Base-by-base conservation (phyloP, 2,329 filamentous ascomycete genomes). In the Scopulariopsis brevicaulis region DNA sequence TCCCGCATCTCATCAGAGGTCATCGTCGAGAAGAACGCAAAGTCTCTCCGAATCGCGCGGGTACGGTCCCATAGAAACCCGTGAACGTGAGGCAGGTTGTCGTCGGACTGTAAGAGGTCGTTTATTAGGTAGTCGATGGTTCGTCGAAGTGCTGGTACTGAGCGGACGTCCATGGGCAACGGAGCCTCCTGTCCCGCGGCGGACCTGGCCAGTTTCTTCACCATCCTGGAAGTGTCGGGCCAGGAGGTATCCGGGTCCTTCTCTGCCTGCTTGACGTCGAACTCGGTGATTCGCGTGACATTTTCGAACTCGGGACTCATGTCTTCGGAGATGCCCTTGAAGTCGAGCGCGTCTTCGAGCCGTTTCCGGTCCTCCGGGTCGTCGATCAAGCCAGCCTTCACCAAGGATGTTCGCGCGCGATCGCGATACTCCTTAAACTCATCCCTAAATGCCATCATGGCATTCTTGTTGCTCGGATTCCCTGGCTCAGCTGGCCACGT, bases 231-330 rank as follows among this genome's bases (percentile, higher is more conserved):
- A 0, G 77, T 78, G 22, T 74, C 72, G 4, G 81, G 73, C 64
- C 78, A 75, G 22, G 69, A 67, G 1, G 73, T 77, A 35, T 65
- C 63, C 1, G 69, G 62, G 58, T 75, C 73, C 63, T 81, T 84
- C 64, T 86, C 83, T 7, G 79, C 73, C 7, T 70, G 70, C 62
- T 80, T 77, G 24, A 84, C 76, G 60, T 86, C 81, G 63, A 76
- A 73, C 65, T 86, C 82, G 54, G 78, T 79, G 58, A 87, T 85
- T 60, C 84, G 77, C 55, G 76, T 80, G 37, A 85, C 77, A 66
- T 80, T 81, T 66, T 87, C 84, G 67, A 80, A 86, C 61, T 85
- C 81, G 5, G 84, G 84, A 60, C 84, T 87, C 84, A 86, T 87
- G 28, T 85, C 81, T 63, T 86, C 81, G 64, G 83, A 86, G 53